Percentiles rank a stretch among this genome's conserved stretches.
phyloP scores from a whole-genome alignment of 1,284 basidiomycete species.

The Phaffia rhodozyma region DNA sequence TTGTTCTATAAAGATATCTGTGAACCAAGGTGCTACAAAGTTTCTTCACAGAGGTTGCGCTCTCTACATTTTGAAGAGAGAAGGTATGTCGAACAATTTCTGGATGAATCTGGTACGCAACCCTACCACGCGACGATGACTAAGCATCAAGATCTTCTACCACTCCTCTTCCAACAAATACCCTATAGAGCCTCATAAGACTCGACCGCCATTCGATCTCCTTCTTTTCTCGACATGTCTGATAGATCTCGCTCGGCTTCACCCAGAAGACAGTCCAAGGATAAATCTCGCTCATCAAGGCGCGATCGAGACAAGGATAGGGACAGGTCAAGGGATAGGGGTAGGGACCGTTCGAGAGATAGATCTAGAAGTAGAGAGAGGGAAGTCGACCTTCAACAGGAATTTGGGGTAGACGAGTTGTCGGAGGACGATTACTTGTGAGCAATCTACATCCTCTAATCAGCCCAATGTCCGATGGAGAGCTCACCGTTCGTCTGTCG shows the following conservation, averaged over 20 bases:
- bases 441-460: not conserved
- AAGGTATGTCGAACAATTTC: too few species aligned
- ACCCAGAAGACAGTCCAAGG: slow-evolving; percentile 1
- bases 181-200: too few species aligned
- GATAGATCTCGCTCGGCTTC: slow-evolving; percentile 12
- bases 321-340: not conserved
- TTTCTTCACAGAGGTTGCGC: too few species aligned
- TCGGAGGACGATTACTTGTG: slow-evolving; percentile 17
- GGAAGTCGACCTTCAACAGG: not conserved
- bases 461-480: not conserved
- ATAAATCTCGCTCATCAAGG: slow-evolving; percentile 4
- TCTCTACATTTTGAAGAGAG: too few species aligned
- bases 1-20: too few species aligned
- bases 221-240: not conserved
- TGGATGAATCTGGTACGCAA: too few species aligned
- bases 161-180: too few species aligned
- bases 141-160: too few species aligned
- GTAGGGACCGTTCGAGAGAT: not conserved
- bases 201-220: too few species aligned
- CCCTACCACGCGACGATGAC: too few species aligned
- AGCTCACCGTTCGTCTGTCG: not conserved
- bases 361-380: not conserved
- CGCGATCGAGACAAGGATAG: not conserved
- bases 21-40: too few species aligned
- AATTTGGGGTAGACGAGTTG: slow-evolving; percentile 10